Evolutionary conservation across 352 stramenopile genomes (phyloP), one percentile per base, ranked within the genome.

Genomic region (Phytophthora agathidicida): DNA sequence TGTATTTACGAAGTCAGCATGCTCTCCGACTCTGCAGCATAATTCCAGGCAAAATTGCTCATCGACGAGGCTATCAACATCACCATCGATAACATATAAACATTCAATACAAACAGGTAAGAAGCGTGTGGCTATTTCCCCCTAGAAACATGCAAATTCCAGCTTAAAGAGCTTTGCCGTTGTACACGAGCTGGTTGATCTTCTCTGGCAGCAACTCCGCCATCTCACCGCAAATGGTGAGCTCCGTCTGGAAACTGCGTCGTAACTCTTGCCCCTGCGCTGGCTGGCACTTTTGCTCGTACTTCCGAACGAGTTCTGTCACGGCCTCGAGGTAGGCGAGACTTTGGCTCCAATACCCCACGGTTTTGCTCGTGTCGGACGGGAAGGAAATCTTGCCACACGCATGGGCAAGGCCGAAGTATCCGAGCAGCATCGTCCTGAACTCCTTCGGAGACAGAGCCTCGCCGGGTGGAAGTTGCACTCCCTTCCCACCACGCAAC

Each of bases 171-270:
- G 69, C 53, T 28, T 73, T 80, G 50, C 77, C 76, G 50, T 86
- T 83, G 65, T 87, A 91, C 51, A 88, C 71, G 41, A 89, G 69
- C 44, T 88, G 80, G 57, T 91, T 88, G 66, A 93, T 90, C 58
- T 91, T 91, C 54, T 91, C 80, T 0, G 83, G 83, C 28, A 93
- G 57, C 32, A 93, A 38, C 46, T 77, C 65, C 1, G 55, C 39
- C 83, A 93, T 93, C 27, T 93, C 83, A 7, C 55, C 35, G 33
- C 75, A 88, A 41, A 93, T 89, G 2, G 37, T 48, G 6, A 89
- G 58, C 47, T 93, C 83, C 0, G 66, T 76, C 14, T 74, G 60
- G 26, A 88, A 88, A 7, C 65, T 68, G 5, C 64, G 35, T 7
- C 72, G 50, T 26, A 91, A 30, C 10, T 61, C 41, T 3, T 39